These are phyloP conservation scores for Arthromyces matolae DNA, from an alignment of 768 basidiomycete species.

Conservation along the genomic window DNA sequence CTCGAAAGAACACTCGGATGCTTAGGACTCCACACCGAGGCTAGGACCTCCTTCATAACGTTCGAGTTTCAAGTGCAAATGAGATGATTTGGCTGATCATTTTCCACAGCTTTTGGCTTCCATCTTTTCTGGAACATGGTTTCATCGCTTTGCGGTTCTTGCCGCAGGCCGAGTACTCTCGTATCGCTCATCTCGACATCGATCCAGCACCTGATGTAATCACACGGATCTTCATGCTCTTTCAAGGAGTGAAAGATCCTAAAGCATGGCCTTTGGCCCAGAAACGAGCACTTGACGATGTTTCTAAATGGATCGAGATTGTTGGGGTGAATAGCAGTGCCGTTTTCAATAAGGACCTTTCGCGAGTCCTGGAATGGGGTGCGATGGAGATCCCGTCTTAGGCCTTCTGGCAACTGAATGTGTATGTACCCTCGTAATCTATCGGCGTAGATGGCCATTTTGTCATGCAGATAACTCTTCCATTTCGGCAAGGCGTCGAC, in stretches of 20 bases:
- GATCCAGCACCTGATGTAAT: conserved; percentile 40
- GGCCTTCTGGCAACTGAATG: background rate
- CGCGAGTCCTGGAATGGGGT: conserved; percentile 45
- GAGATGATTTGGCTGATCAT: background rate
- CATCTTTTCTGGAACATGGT: conserved; percentile 34
- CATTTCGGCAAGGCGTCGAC: background rate
- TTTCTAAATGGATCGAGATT: conserved; percentile 26
- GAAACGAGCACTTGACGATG: conserved; percentile 18
- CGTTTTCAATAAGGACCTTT: conserved; percentile 25
- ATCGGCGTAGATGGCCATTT: background rate
- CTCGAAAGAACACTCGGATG: conserved; percentile 29
- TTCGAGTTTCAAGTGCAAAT: conserved; percentile 14
- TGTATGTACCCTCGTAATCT: conserved; percentile 1
- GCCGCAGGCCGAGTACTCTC: conserved; percentile 39
- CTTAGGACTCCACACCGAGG: conserved; percentile 39
- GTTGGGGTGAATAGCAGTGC: conserved; percentile 31
- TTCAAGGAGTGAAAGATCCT: conserved; percentile 29
- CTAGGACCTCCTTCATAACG: conserved; percentile 46
- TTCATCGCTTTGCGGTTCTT: conserved; percentile 43
- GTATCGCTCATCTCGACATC: conserved; percentile 34
- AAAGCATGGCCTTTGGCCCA: conserved; percentile 27
- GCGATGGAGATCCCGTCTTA: conserved; percentile 36
- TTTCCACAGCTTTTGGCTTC: conserved; percentile 39
- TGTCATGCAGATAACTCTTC: background rate
- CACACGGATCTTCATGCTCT: conserved; percentile 46